Percentiles rank a stretch among this genome's conserved stretches.
phyloP scores from a whole-genome alignment of 2,329 filamentous ascomycete species.

The Cladosporium velox region DNA sequence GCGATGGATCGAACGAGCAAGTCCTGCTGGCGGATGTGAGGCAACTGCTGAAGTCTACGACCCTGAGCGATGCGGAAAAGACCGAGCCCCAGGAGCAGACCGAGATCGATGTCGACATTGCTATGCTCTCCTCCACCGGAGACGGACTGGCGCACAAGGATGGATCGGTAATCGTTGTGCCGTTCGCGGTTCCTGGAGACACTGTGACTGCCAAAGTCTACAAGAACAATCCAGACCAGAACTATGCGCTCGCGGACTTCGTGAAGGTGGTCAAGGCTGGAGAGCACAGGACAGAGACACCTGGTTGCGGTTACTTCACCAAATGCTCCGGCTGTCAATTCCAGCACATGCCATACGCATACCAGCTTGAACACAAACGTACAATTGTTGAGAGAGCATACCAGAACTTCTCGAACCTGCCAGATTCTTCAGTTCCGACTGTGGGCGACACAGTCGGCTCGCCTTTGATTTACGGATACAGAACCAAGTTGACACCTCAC shows the following conservation, averaged over 20 bases:
- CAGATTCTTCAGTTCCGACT: constrained; percentile 71
- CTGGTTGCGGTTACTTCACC: constrained; percentile 82
- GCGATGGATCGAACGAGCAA: constrained; percentile 52
- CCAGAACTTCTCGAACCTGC: constrained; percentile 82
- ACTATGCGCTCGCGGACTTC: constrained; percentile 80
- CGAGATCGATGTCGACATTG: constrained; percentile 80
- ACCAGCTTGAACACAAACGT: constrained; percentile 83
- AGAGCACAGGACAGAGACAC: constrained; percentile 71
- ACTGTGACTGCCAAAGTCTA: constrained; percentile 75
- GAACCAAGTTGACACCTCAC: constrained; percentile 95
- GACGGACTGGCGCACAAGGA: constrained; percentile 78
- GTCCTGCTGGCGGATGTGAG: constrained; percentile 50
- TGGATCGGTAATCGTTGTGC: constrained; percentile 79
- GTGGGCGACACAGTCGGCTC: constrained; percentile 86
- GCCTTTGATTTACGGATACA: constrained; percentile 87
- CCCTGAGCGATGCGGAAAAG: constrained; percentile 24
- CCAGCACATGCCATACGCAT: constrained; percentile 89
- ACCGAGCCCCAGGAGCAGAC: constrained; percentile 51
- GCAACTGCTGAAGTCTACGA: constrained; percentile 42
- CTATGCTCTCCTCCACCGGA: constrained; percentile 83
- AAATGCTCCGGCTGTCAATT: constrained; percentile 92
- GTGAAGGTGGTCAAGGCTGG: constrained; percentile 74
- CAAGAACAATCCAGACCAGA: constrained; percentile 65
- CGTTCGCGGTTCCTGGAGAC: constrained; percentile 87
- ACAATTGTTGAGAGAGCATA: constrained; percentile 89